Base-by-base conservation (phyloP, 2,329 filamentous ascomycete genomes). In the Sclerotinia borealis region DNA sequence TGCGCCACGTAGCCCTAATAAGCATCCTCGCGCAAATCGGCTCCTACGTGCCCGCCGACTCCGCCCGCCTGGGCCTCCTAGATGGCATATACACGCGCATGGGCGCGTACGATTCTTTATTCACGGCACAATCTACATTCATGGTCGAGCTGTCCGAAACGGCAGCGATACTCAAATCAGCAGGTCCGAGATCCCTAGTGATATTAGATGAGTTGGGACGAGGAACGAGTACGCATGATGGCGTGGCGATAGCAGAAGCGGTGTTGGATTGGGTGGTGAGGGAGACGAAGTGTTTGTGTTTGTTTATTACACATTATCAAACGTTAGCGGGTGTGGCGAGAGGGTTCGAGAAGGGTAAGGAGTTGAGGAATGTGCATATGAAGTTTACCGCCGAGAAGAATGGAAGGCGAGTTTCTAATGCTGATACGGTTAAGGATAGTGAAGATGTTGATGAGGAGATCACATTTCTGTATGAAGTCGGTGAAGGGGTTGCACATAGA, bases 231-330 rank as follows among this genome's bases (percentile, higher is more conserved):
- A 99, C 95, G 11, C 92, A 98, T 74, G 95, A 99, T 75, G 95
- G 95, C 61, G 92, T 96, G 6, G 95, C 95, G 63, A 98, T 99
- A 71, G 95, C 95, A 1, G 89, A 96, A 71, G 90, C 92, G 29
- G 95, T 99, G 6, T 81, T 99, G 7, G 86, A 93, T 64, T 88
- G 96, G 72, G 85, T 98, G 66, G 88, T 96, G 31, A 82, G 86
- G 29, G 84, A 92, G 19, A 83, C 88, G 0, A 81, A 83, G 60
- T 91, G 91, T 66, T 81, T 97, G 52, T 96, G 92, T 7, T 81
- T 99, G 48, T 99, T 99, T 79, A 96, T 99, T 75, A 99, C 95
- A 4, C 95, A 99, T 77, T 99, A 99, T 76, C 95, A 99, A 77
- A 88, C 88, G 68, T 83, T 99, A 0, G 85, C 87, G 11, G 79